Evolutionary conservation across 345 rosid genomes (phyloP), one percentile per base, ranked within the genome.

Genomic region (Cochlearia excelsa): DNA sequence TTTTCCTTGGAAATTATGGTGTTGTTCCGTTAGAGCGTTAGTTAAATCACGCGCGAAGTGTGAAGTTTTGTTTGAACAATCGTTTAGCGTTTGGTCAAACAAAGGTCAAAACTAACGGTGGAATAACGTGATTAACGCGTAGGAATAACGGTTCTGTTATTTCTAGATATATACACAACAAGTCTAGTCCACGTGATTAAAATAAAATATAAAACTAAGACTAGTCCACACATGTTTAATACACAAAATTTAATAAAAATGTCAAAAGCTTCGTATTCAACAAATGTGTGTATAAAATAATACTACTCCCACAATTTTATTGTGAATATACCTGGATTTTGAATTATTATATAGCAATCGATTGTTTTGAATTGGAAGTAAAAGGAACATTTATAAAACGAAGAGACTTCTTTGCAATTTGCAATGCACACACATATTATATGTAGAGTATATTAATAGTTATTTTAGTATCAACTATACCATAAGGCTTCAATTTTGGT

Each of bases 51-150:
- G 66, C 65, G 54, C 48, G 60, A 45, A 44, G 42, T 31, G 7
- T 68, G 66, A 59, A 42, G 49, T 68, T 33, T 16, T 16, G 23
- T 16, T 16, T 16, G 23, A 16, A 16, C 23, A 16, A 16, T 16
- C 23, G 23, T 16, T 33, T 3, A 33, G 35, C 35, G 5, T 1
- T 11, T 52, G 8, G 65, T 51, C 31, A 51, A 28, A 34, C 31
- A 51, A 28, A 34, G 11, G 66, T 45, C 66, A 46, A 51, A 52
- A 37, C 49, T 53, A 53, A 68, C 66, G 72, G 66, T 45, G 47
- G 58, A 8, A 42, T 11, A 8, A 16, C 23, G 6, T 47, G 50
- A 54, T 41, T 54, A 3, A 40, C 50, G 56, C 30, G 50, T 41
- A 30, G 60, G 28, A 29, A 16, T 44, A 59, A 51, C 66, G 72